These are phyloP conservation scores for Wickerhamiella brachini DNA, from an alignment of 805 yeast species.

Conservation along the genomic window DNA sequence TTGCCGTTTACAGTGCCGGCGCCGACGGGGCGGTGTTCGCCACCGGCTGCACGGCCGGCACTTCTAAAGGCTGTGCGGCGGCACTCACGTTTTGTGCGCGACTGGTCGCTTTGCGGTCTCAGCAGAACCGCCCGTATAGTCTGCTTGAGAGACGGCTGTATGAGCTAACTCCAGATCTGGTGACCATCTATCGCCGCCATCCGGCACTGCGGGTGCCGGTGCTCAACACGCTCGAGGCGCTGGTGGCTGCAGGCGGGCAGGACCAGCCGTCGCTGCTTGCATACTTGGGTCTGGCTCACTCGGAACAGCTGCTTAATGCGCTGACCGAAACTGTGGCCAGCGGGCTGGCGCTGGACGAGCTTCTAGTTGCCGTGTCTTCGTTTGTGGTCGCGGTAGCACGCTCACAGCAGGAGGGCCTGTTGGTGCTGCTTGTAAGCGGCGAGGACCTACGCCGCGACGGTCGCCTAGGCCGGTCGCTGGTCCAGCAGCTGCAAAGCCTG, in stretches of 20 bases:
- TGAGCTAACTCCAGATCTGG: constrained; percentile 39
- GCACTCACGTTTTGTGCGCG: constrained; percentile 42
- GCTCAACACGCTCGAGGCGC: constrained; percentile 38
- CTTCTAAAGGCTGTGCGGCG: constrained; percentile 24
- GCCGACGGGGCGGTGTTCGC: neutral
- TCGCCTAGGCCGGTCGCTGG: neutral
- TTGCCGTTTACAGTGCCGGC: neutral
- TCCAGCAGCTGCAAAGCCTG: neutral
- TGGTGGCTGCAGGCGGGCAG: constrained; percentile 19
- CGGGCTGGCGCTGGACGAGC: constrained; percentile 19
- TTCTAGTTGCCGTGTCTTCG: constrained; percentile 4
- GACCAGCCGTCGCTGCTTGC: constrained; percentile 71
- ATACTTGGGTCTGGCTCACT: constrained; percentile 54
- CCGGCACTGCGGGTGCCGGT: constrained; percentile 36
- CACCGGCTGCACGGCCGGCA: constrained; percentile 19
- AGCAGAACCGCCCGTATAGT: constrained; percentile 39
- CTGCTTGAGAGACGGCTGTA: constrained; percentile 52
- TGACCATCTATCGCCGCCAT: constrained; percentile 41
- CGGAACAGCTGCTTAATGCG: constrained; percentile 45
- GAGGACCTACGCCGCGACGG: constrained; percentile 13
- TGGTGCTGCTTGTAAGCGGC: constrained; percentile 25
- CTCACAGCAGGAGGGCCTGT: constrained; percentile 27
- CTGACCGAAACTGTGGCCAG: constrained; percentile 48
- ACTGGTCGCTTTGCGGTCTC: constrained; percentile 43
- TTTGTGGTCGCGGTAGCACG: constrained; percentile 4